A percentile compares a stretch with the other conserved stretches of the same genome.
phyloP scores from a whole-genome alignment of 148 eudicot species.

The Chenopodium formosanum region DNA sequence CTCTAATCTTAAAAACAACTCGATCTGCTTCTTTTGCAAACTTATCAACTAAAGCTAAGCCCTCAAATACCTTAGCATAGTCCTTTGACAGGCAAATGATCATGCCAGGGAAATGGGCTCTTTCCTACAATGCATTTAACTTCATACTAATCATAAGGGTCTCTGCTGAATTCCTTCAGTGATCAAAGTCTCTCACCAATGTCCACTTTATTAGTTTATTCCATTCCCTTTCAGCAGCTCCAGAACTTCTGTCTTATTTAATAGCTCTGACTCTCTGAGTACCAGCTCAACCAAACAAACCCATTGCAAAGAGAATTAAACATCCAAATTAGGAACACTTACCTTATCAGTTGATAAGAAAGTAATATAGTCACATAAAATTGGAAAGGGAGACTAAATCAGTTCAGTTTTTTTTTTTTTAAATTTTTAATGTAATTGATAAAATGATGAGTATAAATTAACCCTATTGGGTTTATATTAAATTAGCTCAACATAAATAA shows the following conservation, averaged over 20 bases:
- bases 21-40: constrained; percentile 63
- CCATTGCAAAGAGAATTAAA: constrained; percentile 73
- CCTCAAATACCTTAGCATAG: constrained; percentile 75
- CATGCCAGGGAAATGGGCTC: constrained; percentile 94
- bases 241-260: constrained; percentile 39
- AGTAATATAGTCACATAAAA: no score
- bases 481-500: no score
- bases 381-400: no score
- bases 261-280: constrained; percentile 55
- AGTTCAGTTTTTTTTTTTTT: no score
- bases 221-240: constrained; percentile 88
- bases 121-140: constrained; percentile 59
- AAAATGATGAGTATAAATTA: no score
- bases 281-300: constrained; percentile 64
- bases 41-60: constrained; percentile 73
- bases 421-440: no score
- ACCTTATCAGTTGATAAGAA: constrained; percentile 48
- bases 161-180: constrained; percentile 49
- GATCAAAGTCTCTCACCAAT: constrained; percentile 66
- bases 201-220: constrained; percentile 88
- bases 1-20: constrained; percentile 68
- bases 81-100: constrained; percentile 89
- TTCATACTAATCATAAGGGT: constrained; percentile 54
- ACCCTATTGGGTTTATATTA: no score
- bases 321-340: constrained; percentile 46